Evolutionary conservation across 495 filamentous ascomycete genomes (phyloP).

Genomic region (Acidomyces sp.): DNA sequence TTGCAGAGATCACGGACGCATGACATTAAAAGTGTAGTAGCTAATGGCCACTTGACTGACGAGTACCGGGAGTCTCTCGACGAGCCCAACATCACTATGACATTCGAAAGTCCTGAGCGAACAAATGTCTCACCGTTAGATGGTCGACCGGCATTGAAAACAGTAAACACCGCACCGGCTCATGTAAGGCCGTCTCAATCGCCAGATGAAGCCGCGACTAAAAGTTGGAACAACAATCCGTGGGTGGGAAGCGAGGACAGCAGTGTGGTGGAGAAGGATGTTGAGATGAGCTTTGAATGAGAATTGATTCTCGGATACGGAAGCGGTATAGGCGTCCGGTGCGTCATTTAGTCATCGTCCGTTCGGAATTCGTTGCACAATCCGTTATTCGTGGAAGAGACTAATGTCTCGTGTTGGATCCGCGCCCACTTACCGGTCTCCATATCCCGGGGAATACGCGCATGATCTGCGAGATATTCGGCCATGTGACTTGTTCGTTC

Average conservation of each 20-base stretch:
- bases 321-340: too few relatives aligned
- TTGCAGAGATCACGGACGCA: background rate
- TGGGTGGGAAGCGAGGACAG: constrained; percentile 30
- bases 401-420: too few relatives aligned
- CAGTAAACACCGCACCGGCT: constrained; percentile 5
- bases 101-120: constrained; percentile 7
- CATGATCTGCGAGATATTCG: too few relatives aligned
- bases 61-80: background rate
- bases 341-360: too few relatives aligned
- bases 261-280: constrained; percentile 29
- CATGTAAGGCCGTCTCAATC: constrained; percentile 2
- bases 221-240: constrained; percentile 12
- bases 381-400: too few relatives aligned
- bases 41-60: background rate
- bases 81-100: constrained; percentile 2
- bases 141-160: constrained; percentile 7
- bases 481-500: too few relatives aligned
- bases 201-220: background rate
- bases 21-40: background rate
- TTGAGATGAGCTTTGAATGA: constrained; percentile 62
- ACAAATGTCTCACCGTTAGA: background rate
- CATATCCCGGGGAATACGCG: too few relatives aligned
- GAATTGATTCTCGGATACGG: too few relatives aligned
- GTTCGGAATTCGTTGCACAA: too few relatives aligned
- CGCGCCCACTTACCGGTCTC: too few relatives aligned